These are phyloP conservation scores for Flammula alnicola DNA, from an alignment of 1,284 basidiomycete genomes.

Conservation along the genomic window DNA sequence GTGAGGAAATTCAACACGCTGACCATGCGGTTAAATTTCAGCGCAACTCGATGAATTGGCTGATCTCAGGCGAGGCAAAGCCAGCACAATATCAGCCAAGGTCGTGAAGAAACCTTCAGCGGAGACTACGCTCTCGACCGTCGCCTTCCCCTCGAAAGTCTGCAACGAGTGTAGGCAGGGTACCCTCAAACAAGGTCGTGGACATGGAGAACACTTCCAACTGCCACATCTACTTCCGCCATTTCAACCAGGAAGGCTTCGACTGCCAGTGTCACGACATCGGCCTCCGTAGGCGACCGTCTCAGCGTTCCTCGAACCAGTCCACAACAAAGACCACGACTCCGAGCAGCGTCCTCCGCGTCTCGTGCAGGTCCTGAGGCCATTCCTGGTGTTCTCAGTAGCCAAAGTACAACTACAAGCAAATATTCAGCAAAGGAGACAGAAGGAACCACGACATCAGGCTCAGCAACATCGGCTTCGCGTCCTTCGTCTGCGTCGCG, in stretches of 20 bases:
- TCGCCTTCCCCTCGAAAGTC: conserved; percentile 8
- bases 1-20: neutral
- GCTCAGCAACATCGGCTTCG: conserved; percentile 15
- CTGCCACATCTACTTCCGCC: conserved; percentile 19
- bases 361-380: no score
- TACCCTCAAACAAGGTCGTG: conserved; percentile 2
- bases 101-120: conserved; percentile 1
- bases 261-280: no score
- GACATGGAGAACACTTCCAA: conserved; percentile 23
- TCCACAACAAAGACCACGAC: no score
- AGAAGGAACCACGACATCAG: conserved; percentile 6
- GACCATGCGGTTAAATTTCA: conserved; percentile 11
- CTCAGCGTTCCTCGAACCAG: no score
- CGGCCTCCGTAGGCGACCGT: no score
- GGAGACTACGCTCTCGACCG: neutral
- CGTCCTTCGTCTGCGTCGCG: conserved; percentile 25
- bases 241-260: conserved; percentile 20
- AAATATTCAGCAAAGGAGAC: no score
- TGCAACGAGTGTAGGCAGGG: conserved; percentile 6
- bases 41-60: conserved; percentile 30
- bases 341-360: no score
- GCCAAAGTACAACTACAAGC: no score
- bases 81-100: conserved; percentile 21
- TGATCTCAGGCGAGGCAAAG: conserved; percentile 16
- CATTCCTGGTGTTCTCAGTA: no score